Conservation (phyloP, 208 protist species). For the Trypanosoma boissoni region DNA sequence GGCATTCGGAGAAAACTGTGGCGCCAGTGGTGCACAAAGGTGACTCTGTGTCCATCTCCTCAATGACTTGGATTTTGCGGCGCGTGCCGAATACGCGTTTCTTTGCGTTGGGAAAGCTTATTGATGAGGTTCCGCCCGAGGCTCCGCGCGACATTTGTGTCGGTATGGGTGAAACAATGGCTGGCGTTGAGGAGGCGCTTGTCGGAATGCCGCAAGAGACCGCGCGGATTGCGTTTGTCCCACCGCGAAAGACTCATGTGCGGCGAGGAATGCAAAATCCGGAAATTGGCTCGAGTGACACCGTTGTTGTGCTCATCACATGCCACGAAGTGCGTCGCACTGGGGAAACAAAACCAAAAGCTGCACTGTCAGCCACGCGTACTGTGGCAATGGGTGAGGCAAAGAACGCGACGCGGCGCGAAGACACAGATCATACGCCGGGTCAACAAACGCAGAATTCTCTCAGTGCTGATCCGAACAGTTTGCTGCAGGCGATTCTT, state of each 20-base stretch:
- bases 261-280: conserved; percentile 25
- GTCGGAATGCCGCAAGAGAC: conserved; percentile 38
- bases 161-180: conserved; percentile 38
- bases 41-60: conserved; percentile 18
- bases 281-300: conserved; percentile 27
- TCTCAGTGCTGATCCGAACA: conserved; percentile 12
- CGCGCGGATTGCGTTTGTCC: conserved; percentile 46
- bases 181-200: conserved; percentile 39
- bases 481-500: conserved; percentile 42
- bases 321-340: conserved; percentile 25
- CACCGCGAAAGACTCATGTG: conserved; percentile 28
- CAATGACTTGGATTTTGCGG: conserved; percentile 38
- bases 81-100: conserved; percentile 33
- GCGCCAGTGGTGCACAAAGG: conserved; percentile 14
- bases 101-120: conserved; percentile 30
- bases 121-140: conserved; percentile 38
- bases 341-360: background rate
- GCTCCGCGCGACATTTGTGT: conserved; percentile 36
- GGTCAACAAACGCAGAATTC: background rate
- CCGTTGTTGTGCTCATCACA: conserved; percentile 24
- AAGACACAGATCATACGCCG: background rate
- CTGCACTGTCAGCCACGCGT: background rate
- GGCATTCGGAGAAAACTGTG: conserved; percentile 8
- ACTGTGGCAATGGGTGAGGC: background rate
- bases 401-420: too few species aligned